phyloP scores from a whole-genome alignment of 805 yeast genomes.

The Cyberlindnera euphorbiiphila region DNA sequence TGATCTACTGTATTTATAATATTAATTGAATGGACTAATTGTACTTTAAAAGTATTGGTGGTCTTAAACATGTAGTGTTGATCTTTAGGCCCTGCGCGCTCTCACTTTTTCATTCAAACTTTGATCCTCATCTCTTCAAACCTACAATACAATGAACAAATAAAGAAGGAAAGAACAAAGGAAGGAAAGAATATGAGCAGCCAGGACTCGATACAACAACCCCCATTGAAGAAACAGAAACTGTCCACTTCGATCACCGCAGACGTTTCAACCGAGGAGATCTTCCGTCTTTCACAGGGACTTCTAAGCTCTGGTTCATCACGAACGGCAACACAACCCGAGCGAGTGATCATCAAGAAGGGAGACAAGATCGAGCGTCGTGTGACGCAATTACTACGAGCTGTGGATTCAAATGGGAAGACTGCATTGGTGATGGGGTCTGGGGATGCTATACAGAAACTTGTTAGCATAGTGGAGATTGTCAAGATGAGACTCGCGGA shows the following conservation, averaged over 20 bases:
- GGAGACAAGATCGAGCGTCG: constrained; percentile 24
- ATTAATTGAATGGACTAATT: neutral
- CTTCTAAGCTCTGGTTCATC: neutral
- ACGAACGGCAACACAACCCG: neutral
- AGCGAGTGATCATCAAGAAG: constrained; percentile 19
- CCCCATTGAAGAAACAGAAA: constrained; percentile 18
- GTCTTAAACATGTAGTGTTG: no score
- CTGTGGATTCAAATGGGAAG: neutral
- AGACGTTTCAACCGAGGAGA: neutral
- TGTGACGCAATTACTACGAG: constrained; percentile 12
- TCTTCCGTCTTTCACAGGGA: constrained; percentile 4
- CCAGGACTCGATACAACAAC: constrained; percentile 7
- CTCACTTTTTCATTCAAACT: neutral
- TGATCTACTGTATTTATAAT: neutral
- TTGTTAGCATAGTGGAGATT: constrained; percentile 24
- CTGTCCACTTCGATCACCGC: neutral
- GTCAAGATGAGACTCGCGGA: constrained; percentile 18
- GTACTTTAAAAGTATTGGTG: no score
- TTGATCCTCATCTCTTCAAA: no score
- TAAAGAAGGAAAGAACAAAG: neutral
- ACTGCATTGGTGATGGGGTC: constrained; percentile 21
- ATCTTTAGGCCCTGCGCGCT: no score
- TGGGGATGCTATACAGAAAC: constrained; percentile 24
- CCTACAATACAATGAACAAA: neutral
- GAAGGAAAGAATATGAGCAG: constrained; percentile 1